phyloP scores from a whole-genome alignment of 1,139 yeast genomes.

The Nakaseomyces kungkrabaensis region DNA sequence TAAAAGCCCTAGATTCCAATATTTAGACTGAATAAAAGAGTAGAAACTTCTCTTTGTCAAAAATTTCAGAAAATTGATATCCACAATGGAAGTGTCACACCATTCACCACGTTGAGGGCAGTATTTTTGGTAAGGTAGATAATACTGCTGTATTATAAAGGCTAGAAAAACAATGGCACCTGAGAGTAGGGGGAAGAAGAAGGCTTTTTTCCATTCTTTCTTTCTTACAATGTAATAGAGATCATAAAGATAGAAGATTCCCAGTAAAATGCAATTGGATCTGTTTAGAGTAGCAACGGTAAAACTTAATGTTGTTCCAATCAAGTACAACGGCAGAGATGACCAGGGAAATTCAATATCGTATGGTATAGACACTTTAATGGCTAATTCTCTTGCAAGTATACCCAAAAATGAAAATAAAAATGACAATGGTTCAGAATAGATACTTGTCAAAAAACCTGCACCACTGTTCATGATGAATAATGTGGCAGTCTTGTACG shows the following conservation, averaged over 20 bases:
- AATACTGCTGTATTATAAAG: slow-evolving; percentile 39
- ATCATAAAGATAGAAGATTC: slow-evolving; percentile 57
- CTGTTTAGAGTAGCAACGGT: slow-evolving; percentile 54
- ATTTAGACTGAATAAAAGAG: slow-evolving; percentile 63
- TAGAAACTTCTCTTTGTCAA: slow-evolving; percentile 43
- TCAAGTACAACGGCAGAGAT: slow-evolving; percentile 22
- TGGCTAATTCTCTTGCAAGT: slow-evolving; percentile 36
- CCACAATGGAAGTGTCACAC: slow-evolving; percentile 40
- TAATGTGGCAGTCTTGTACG: slow-evolving; percentile 34
- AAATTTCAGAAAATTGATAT: slow-evolving; percentile 28
- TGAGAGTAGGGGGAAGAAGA: slow-evolving; percentile 35
- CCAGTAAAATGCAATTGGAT: slow-evolving; percentile 68
- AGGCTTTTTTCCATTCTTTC: slow-evolving; percentile 11
- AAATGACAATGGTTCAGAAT: slow-evolving; percentile 69
- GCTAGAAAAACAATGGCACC: slow-evolving; percentile 46
- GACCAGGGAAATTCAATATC: slow-evolving; percentile 9
- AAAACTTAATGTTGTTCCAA: slow-evolving; percentile 50
- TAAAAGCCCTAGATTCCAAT: slow-evolving; percentile 81
- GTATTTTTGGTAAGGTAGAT: slow-evolving; percentile 42
- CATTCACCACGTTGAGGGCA: slow-evolving; percentile 73
- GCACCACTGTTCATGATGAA: slow-evolving; percentile 71
- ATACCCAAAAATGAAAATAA: slow-evolving; percentile 55
- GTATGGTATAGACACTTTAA: slow-evolving; percentile 14
- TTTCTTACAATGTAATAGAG: slow-evolving; percentile 28
- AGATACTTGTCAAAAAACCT: slow-evolving; percentile 62